Base-by-base conservation (phyloP, 768 basidiomycete species). In the Serendipita sp. region DNA sequence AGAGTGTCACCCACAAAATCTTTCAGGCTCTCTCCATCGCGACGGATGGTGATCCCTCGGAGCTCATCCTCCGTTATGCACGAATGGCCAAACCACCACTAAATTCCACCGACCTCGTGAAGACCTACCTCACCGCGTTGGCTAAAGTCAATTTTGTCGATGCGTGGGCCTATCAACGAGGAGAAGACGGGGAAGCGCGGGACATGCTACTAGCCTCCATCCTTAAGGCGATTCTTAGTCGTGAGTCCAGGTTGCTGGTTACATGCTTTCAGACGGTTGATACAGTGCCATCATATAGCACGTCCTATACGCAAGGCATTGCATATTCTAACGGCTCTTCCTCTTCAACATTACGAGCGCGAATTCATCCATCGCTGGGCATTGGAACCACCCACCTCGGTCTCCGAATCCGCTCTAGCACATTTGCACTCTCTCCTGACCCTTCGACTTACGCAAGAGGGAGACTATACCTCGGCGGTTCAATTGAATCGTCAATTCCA, bases 1-100 rank as follows among this genome's bases (percentile, higher is more conserved):
- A 28, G 31, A 31, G n/a, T 33, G 11, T 58, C n/a, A 11, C 33
- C 11, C 11, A 9, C 11, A 58, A 58, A 24, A 31, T 58, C 53
- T 58, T 58, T 58, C 53, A 58, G 11, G 53, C 53, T 11, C 53
- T 58, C 33, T 58, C 53, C 26, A 58, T 58, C 28, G 24, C 53
- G 53, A 58, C 53, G 11, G 53, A 58, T 31, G 53, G 17, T 3
- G 53, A 58, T 33, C 53, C 53, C 9, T 22, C 11, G 11, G 53
- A 22, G 24, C 53, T 58, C 26, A 28, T 58, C 53, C 53, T 58
- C 11, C 53, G 53, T n/a, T 58, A 58, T 34, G 53, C 53, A 58
- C 53, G 53, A 24, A 58, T 58, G 53, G 53, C 53, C 22, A 58
- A 58, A 34, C 17, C 53, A n/a, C 17, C 17, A 4, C 20, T 58